Percentiles rank a stretch among this genome's conserved stretches.
These are phyloP conservation scores for Glutinoglossum americanum DNA, from an alignment of 495 filamentous ascomycete species.

Conservation along the genomic window DNA sequence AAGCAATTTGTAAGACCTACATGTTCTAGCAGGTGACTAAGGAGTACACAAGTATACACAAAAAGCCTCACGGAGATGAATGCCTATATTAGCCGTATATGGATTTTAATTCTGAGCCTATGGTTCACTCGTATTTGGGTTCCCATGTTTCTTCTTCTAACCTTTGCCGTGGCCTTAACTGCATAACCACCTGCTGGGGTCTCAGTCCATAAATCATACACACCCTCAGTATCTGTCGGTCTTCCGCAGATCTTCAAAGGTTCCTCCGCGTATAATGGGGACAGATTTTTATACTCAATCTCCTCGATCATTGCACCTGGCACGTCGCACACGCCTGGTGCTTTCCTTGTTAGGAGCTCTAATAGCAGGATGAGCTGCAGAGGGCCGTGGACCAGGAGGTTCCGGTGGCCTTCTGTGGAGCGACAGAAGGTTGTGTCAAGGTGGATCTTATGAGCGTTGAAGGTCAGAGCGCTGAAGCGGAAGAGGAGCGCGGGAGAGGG, in stretches of 20 bases:
- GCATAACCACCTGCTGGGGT: conserved; percentile 13
- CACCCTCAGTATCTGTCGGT: background rate
- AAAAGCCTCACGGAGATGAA: no score
- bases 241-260: conserved; percentile 17
- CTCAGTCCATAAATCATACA: conserved; percentile 14
- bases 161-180: conserved; percentile 10
- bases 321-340: background rate
- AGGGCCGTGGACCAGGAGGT: conserved; percentile 69
- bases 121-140: no score
- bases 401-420: conserved; percentile 47
- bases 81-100: no score
- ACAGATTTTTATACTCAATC: conserved; percentile 64
- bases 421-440: conserved; percentile 51
- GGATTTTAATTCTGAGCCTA: no score
- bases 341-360: conserved; percentile 24
- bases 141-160: no score
- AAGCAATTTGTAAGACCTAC: no score
- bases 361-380: conserved; percentile 58
- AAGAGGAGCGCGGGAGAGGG: conserved; percentile 51
- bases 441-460: conserved; percentile 74
- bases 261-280: conserved; percentile 57
- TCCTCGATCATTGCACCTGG: conserved; percentile 16
- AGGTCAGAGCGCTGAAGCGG: conserved; percentile 66
- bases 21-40: no score
- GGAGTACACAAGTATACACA: no score